Conservation (phyloP, 176 grass and related monocot genomes). For the Zea luxurians region DNA sequence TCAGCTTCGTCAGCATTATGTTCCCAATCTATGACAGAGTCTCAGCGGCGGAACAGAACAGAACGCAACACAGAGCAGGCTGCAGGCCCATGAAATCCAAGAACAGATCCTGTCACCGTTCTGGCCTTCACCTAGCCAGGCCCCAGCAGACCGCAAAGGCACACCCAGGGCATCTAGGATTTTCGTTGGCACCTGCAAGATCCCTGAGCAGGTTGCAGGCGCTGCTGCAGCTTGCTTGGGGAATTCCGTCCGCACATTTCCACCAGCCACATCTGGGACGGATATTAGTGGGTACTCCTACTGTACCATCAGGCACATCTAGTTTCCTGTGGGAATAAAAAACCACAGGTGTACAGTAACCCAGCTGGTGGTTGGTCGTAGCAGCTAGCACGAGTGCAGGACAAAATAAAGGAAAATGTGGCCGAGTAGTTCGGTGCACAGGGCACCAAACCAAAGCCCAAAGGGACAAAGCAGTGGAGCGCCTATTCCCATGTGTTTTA, state of each 20-base stretch:
- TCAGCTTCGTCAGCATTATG: neutral
- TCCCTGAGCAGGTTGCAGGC: constrained; percentile 13
- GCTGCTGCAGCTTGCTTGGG: neutral
- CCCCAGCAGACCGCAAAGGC: neutral
- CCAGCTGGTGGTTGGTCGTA: neutral
- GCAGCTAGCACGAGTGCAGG: neutral
- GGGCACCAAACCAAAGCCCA: neutral
- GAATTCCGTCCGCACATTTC: neutral
- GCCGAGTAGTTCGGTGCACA: neutral
- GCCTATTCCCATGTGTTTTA: constrained; percentile 17
- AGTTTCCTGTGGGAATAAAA: neutral
- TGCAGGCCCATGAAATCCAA: constrained; percentile 1
- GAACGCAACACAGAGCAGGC: no score
- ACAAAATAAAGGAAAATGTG: neutral
- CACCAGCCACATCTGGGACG: neutral
- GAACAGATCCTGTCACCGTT: constrained; percentile 9
- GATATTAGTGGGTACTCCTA: neutral
- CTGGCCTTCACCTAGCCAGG: neutral
- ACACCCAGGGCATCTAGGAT: no score
- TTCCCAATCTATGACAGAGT: neutral
- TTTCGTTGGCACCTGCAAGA: constrained; percentile 1
- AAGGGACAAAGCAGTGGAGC: constrained; percentile 15
- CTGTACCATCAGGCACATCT: neutral
- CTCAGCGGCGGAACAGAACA: neutral
- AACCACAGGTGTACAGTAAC: neutral